Base-by-base conservation (phyloP, 2,329 filamentous ascomycete species). In the Myotisia sp. region DNA sequence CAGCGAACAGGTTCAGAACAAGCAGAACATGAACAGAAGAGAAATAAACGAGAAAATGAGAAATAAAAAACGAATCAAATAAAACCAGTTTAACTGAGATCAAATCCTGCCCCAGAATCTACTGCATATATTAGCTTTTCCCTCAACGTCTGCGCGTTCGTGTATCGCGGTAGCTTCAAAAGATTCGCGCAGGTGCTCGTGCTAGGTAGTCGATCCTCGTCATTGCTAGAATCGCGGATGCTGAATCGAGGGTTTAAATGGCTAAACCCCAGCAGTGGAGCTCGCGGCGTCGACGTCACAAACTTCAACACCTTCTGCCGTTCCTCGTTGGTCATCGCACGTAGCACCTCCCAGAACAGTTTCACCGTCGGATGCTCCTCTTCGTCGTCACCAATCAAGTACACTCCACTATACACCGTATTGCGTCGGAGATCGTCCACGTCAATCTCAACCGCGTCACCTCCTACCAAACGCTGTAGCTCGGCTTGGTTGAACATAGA, bases 401-500 rank as follows among this genome's bases (percentile, higher is more conserved):
- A 98, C 0, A 92, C 67, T 1, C 90, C 90, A 33, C 82, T 81
- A 55, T 95, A 98, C 2, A 73, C 58, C 0, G 90, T 95, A 58
- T 95, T 81, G 35, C 66, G 67, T 16, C 86, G 74, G 26, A 95
- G 67, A 53, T 98, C 90, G 18, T 79, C 74, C 22, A 98, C 70
- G 49, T 94, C 79, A 38, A 98, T 92, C 41, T 82, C 76, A 6
- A 77, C 77, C 18, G 76, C 78, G 47, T 92, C 85, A 27, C 90
- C 90, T 34, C 85, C 83, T 10, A 98, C 80, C 4, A 98, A 75
- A 1, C 83, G 90, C 59, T 95, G 90, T 3, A 98, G 70, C 55
- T 98, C 90, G 3, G 74, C 74, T 54, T 94, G 87, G 56, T 98
- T 98, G 65, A 98, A 98, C 90, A 98, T 95, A 48, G 79, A 85